Evolutionary conservation across 2,329 filamentous ascomycete species (phyloP).

Genomic region (Venturiaceae sp.): DNA sequence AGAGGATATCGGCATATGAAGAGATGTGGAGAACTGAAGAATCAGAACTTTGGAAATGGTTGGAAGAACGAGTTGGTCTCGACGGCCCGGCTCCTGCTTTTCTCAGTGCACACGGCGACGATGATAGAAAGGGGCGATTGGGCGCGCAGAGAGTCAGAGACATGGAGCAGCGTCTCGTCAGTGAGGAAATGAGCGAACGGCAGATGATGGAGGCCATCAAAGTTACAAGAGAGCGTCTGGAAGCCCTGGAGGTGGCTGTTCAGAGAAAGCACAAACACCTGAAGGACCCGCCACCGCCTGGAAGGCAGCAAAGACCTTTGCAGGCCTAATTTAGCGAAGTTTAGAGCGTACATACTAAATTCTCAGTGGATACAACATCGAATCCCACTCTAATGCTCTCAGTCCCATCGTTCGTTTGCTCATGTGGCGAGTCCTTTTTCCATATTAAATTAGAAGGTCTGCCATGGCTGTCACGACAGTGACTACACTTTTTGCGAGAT

Average conservation of each 20-base stretch:
- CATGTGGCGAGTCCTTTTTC: too few species aligned
- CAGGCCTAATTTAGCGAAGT: not conserved
- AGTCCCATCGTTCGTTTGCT: too few species aligned
- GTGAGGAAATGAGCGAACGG: conserved; percentile 56
- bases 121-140: conserved; percentile 14
- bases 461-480: too few species aligned
- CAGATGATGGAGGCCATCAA: conserved; percentile 73
- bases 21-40: conserved; percentile 88
- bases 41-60: conserved; percentile 84
- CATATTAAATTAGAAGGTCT: too few species aligned
- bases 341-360: not conserved
- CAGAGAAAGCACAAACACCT: conserved; percentile 35
- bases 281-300: not conserved
- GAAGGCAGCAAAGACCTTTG: not conserved
- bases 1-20: conserved; percentile 76
- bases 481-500: too few species aligned
- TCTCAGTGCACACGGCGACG: conserved; percentile 17
- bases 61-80: conserved; percentile 69
- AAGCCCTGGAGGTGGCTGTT: conserved; percentile 64
- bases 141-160: conserved; percentile 40
- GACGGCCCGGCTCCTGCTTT: conserved; percentile 46
- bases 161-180: conserved; percentile 45
- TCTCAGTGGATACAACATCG: not conserved
- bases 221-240: conserved; percentile 77
- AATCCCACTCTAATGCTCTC: too few species aligned